Evolutionary conservation across 2,329 filamentous ascomycete genomes (phyloP).

Genomic region (Curvularia eragrostidis): DNA sequence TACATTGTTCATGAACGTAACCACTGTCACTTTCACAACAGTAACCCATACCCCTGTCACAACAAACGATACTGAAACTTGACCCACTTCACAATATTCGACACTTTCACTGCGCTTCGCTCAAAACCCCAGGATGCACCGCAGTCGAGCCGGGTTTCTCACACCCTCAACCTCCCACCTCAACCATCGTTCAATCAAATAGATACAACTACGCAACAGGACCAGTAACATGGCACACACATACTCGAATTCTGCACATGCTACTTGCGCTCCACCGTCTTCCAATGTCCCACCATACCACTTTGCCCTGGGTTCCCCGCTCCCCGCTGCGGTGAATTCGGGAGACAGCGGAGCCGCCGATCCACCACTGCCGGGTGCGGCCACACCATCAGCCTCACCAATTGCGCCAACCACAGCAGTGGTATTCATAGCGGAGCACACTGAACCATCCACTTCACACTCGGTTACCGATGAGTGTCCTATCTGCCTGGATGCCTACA

Average conservation of each 20-base stretch:
- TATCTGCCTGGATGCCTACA: constrained; percentile 31
- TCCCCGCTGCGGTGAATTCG: background rate
- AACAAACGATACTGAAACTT: background rate
- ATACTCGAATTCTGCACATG: background rate
- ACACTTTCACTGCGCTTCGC: background rate
- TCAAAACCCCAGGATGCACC: background rate
- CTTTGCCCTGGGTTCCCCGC: too few species aligned
- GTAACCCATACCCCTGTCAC: background rate
- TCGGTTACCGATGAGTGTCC: constrained; percentile 21
- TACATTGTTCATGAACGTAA: background rate
- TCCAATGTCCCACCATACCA: too few species aligned
- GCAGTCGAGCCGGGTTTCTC: background rate
- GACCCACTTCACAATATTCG: background rate
- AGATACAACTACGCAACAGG: background rate
- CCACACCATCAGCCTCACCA: background rate
- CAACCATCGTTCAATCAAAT: background rate
- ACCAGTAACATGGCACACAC: background rate
- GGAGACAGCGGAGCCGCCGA: background rate
- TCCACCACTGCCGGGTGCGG: background rate
- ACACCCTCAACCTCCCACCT: background rate
- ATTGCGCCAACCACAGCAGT: background rate
- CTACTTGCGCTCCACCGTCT: background rate
- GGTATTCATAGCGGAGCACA: constrained; percentile 10
- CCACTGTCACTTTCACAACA: background rate
- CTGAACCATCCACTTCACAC: background rate